These are phyloP conservation scores for Coriolopsis trogii DNA, from an alignment of 1,284 basidiomycete species.

Conservation along the genomic window DNA sequence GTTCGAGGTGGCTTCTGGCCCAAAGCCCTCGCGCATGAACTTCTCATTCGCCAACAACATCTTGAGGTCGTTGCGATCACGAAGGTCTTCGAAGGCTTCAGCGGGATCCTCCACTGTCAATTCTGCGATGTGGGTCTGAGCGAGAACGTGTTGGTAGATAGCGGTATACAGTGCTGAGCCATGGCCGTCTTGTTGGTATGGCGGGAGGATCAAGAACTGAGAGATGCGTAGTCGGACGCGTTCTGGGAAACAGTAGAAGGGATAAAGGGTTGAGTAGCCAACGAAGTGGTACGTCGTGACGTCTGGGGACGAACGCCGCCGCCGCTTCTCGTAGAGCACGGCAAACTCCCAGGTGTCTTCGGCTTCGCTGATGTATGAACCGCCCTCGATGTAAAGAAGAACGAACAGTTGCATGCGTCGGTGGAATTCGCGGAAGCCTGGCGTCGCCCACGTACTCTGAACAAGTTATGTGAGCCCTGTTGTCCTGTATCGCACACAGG, in stretches of 20 bases:
- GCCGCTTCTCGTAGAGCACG: constrained; percentile 85
- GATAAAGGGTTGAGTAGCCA: constrained; percentile 91
- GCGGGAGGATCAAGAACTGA: constrained; percentile 93
- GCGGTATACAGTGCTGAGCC: constrained; percentile 90
- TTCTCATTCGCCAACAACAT: constrained; percentile 70
- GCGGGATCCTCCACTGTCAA: constrained; percentile 97
- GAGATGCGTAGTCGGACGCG: constrained; percentile 84
- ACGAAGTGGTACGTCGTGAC: constrained; percentile 83
- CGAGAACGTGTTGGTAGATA: constrained; percentile 80
- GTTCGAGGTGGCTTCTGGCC: constrained; percentile 39
- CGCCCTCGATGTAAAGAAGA: constrained; percentile 93
- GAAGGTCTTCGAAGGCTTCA: constrained; percentile 93
- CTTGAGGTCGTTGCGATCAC: constrained; percentile 89
- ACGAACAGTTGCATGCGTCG: constrained; percentile 95
- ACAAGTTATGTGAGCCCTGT: constrained; percentile 4
- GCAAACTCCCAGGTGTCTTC: constrained; percentile 91
- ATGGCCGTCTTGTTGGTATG: constrained; percentile 89
- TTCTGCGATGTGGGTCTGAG: constrained; percentile 75
- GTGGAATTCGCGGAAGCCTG: constrained; percentile 92
- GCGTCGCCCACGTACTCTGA: constrained; percentile 81
- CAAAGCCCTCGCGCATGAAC: constrained; percentile 72
- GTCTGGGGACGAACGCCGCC: constrained; percentile 51
- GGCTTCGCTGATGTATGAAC: constrained; percentile 90
- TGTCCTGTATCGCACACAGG: neutral
- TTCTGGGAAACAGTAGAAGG: constrained; percentile 93